phyloP scores from a whole-genome alignment of 768 basidiomycete species.

The Hericium erinaceus region DNA sequence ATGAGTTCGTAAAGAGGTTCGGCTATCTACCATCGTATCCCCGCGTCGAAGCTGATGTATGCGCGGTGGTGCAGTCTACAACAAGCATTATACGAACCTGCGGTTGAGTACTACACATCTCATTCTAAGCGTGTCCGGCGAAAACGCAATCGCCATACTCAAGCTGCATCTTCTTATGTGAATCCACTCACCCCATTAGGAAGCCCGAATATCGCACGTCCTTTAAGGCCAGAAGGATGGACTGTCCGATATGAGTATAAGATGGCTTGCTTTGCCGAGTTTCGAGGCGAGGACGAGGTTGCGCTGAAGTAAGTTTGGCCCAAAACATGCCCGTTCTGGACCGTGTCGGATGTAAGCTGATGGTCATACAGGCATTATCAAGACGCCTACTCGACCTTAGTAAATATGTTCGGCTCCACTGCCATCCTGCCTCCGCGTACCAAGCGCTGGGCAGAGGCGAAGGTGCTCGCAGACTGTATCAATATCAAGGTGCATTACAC shows the following conservation, averaged over 20 bases:
- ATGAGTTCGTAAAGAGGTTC: conserved; percentile 85
- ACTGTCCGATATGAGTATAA: conserved; percentile 96
- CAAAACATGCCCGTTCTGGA: too few species aligned
- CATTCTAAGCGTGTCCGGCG: conserved; percentile 89
- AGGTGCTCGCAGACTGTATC: conserved; percentile 91
- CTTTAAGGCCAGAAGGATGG: conserved; percentile 83
- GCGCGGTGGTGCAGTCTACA: conserved; percentile 48
- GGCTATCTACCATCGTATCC: neutral
- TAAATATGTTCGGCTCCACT: conserved; percentile 84
- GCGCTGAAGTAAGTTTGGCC: conserved; percentile 66
- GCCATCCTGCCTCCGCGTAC: conserved; percentile 84
- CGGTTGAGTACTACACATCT: conserved; percentile 85
- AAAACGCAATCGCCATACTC: conserved; percentile 80
- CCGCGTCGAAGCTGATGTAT: neutral
- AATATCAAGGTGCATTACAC: conserved; percentile 62
- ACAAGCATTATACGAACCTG: conserved; percentile 80
- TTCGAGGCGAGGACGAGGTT: conserved; percentile 85
- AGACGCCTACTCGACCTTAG: conserved; percentile 78
- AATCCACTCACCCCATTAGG: conserved; percentile 40
- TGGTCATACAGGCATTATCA: conserved; percentile 71
- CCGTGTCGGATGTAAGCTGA: neutral
- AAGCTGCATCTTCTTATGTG: conserved; percentile 41
- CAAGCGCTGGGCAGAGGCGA: conserved; percentile 97
- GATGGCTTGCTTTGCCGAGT: conserved; percentile 94
- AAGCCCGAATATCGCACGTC: conserved; percentile 33